A percentile compares a stretch with the other conserved stretches of the same genome.
Conservation (phyloP, 768 basidiomycete genomes). For the Kwoniella dendrophila region DNA sequence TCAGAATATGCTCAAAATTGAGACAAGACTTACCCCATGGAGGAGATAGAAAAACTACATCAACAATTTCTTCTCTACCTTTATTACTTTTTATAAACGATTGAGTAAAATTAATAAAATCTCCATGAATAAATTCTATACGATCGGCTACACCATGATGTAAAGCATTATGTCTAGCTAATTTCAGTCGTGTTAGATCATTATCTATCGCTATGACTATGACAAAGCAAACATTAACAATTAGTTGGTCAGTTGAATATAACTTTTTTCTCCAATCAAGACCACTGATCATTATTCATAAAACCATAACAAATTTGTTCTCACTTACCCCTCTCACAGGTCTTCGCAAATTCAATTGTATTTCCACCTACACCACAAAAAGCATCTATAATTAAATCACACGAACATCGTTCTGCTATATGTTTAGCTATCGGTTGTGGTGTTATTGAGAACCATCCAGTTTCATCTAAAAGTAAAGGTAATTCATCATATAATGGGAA, state of each 20-base stretch:
- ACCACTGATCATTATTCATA: too few relatives aligned
- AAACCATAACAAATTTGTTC: not conserved
- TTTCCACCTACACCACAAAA: conserved; percentile 99
- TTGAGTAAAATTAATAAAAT: conserved; percentile 78
- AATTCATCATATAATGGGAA: conserved; percentile 74
- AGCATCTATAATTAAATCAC: conserved; percentile 63
- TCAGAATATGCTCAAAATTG: not conserved
- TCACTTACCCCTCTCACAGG: conserved; percentile 83
- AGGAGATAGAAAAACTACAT: conserved; percentile 89
- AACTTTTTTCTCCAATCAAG: too few relatives aligned
- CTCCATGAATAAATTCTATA: conserved; percentile 88
- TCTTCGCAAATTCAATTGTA: conserved; percentile 93
- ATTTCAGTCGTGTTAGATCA: conserved; percentile 76
- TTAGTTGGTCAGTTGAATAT: too few relatives aligned
- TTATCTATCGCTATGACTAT: conserved; percentile 94
- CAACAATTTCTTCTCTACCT: conserved; percentile 60
- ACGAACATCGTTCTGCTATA: conserved; percentile 82
- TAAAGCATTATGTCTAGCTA: conserved; percentile 89
- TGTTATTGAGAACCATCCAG: conserved; percentile 98
- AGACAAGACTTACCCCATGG: conserved; percentile 78
- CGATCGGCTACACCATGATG: conserved; percentile 93
- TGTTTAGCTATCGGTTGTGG: conserved; percentile 89
- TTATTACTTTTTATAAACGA: conserved; percentile 50
- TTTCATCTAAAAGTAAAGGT: conserved; percentile 85
- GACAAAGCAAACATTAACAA: not conserved